Base-by-base conservation (phyloP, 2,329 filamentous ascomycete genomes). In the Tolypocladium ovalisporum region DNA sequence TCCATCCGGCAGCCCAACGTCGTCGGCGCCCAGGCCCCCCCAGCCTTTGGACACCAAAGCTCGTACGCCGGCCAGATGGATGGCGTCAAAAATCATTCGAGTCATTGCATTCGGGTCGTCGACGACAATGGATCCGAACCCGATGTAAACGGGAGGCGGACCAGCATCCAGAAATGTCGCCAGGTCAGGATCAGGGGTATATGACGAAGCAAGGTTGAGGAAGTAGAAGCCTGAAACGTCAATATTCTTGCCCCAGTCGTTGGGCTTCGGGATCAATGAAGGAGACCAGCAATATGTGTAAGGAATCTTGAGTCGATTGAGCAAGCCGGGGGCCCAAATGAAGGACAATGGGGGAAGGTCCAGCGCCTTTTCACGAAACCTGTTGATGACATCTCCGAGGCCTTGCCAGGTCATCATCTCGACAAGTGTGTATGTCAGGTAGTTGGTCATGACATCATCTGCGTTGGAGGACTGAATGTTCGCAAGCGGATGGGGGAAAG, bases 341-440 rank as follows among this genome's bases (percentile, higher is more conserved):
- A 90, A 76, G 60, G 88, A 90, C 47, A 97, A 79, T 0, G 87
- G 82, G 51, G 94, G 88, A 1, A 97, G 75, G 32, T 88, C 87
- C 1, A 96, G 78, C 17, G 82, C 82, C 58, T 85, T 85, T 62
- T 87, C 85, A 55, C 92, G 80, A 66, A 96, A 97, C 13, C 85
- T 81, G 67, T 97, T 97, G 67, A 97, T 93, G 7, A 97, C 78
- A 70, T 97, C 92, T 40, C 92, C 92, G 4, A 96, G 75, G 0
- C 90, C 91, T 71, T 96, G 90, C 90, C 90, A 96, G 13, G 91
- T 92, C 79, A 96, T 84, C 82, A 95, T 89, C 63, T 96, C 91
- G 2, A 96, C 88, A 24, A 96, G 76, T 0, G 87, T 85, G 65
- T 96, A 96, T 0, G 87, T 89, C 57, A 95, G 79, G 66, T 89